Base-by-base conservation (phyloP, 2,329 filamentous ascomycete genomes). In the Intubia oerlemansii region DNA sequence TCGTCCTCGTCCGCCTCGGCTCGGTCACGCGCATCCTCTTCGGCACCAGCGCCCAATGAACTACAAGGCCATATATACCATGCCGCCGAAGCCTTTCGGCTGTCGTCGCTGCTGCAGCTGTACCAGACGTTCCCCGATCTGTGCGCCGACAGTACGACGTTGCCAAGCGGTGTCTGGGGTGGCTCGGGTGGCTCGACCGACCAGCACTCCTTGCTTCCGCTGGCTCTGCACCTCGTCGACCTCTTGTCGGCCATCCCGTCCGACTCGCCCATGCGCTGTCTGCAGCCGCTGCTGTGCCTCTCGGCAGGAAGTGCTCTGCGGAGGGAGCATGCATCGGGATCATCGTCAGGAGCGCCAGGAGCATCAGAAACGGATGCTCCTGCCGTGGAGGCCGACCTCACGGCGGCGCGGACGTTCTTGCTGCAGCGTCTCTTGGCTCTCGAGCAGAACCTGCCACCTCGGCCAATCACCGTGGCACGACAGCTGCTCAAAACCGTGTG, bases 401-500 rank as follows among this genome's bases (percentile, higher is more conserved):
- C 23, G 6, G 18, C 17, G 7, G 15, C 27, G 2, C 25, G 17
- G 5, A 9, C 24, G 2, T 11, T 16, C 8, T 12, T 28, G 13
- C 24, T 28, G 7, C 19, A 17, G 9, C 41, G 51, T 1, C 39
- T 54, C 2, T 39, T 41, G n/a, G 42, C 44, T 11, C 19, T 54
- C 13, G 50, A 54, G 32, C 45, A 44, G 13, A 51, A 38, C 7
- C 32, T 54, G 5, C 52, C 50, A 5, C 48, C 52, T 5, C 45
- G 44, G 6, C 51, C 51, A 0, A 47, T 54, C 1, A 32, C 42
- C 1, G 46, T 54, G 12, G 50, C 50, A 2, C 46, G 46, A 31
- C 39, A 49, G 13, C 39, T 54, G 6, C 44, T 54, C 5, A 45
- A 42, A n/a, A 44, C 48, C 0, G 44, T 54, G 3, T 54, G 51